Conservation (phyloP, 345 rosid species). For the Jatropha curcas region DNA sequence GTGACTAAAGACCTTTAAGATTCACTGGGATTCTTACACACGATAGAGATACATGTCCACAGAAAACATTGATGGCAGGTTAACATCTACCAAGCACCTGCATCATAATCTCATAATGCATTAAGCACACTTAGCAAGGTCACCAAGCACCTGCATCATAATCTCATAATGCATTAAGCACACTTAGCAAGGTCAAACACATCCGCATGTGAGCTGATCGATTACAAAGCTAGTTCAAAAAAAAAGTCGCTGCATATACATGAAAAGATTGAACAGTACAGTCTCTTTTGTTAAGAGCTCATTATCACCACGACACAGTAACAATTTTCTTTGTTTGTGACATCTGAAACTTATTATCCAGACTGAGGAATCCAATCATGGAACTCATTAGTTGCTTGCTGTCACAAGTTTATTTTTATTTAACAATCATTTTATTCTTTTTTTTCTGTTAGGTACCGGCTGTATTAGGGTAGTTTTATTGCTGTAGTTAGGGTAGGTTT, state of each 20-base stretch:
- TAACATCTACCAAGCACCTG: not conserved
- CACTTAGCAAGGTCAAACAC: not conserved
- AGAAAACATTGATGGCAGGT: not conserved
- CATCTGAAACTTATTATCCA: no score
- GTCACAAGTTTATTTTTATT: no score
- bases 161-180: not conserved
- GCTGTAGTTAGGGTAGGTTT: no score
- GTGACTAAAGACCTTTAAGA: not conserved
- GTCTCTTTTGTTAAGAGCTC: not conserved
- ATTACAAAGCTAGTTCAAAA: not conserved
- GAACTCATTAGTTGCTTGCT: no score
- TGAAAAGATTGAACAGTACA: not conserved
- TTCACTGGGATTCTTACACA: not conserved
- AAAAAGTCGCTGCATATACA: not conserved
- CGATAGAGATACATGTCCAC: not conserved
- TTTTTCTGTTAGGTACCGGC: no score
- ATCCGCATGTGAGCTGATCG: not conserved
- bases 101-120: not conserved
- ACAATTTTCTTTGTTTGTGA: not conserved
- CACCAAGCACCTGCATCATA: not conserved
- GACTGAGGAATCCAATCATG: no score
- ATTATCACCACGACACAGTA: not conserved
- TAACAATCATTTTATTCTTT: no score
- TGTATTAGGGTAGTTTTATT: no score
- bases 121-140: not conserved